Conservation (phyloP, 2,329 filamentous ascomycete genomes). For the Dendrostoma leiphaemia region DNA sequence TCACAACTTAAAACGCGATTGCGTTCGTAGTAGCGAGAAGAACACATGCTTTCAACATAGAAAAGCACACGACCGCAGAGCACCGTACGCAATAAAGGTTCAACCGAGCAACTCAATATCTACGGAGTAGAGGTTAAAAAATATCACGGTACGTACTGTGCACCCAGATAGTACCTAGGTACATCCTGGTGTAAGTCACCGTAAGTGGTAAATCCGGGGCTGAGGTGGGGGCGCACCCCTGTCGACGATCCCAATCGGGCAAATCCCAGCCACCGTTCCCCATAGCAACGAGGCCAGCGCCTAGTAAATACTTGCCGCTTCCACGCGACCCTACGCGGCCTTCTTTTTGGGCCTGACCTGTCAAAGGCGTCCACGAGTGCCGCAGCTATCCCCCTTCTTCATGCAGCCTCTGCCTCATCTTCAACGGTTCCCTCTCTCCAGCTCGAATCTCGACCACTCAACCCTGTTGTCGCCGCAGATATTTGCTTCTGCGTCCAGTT, state of each 20-base stretch:
- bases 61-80: no score
- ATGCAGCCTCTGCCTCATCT: background rate
- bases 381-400: conserved; percentile 4
- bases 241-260: conserved; percentile 22
- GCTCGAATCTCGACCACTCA: background rate
- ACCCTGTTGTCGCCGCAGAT: background rate
- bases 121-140: no score
- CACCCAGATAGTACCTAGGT: no score
- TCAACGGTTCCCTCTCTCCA: background rate
- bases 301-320: conserved; percentile 13
- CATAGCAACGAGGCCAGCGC: conserved; percentile 12
- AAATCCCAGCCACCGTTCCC: conserved; percentile 19
- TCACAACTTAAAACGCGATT: no score
- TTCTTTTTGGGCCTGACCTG: background rate
- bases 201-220: no score
- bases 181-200: no score
- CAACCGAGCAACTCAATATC: no score
- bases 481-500: background rate
- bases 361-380: conserved; percentile 15
- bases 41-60: no score
- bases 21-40: no score
- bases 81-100: no score
- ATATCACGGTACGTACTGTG: no score
- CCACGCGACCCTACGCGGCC: background rate
- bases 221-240: background rate